phyloP scores from a whole-genome alignment of 2,329 filamentous ascomycete genomes.

The Exophiala xenobiotica region DNA sequence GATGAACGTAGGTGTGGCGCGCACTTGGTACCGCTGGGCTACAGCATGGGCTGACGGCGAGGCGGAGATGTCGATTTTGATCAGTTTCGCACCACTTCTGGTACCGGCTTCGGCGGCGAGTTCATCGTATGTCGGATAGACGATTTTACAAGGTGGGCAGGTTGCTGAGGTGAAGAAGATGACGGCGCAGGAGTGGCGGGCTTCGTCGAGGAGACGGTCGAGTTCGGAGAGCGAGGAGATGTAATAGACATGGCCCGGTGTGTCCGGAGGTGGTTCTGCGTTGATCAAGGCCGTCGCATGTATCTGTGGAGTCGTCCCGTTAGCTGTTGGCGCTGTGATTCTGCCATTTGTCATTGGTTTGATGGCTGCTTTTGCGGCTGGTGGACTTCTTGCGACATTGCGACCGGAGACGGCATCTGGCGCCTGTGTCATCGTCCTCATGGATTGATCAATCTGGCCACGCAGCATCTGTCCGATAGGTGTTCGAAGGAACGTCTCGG shows the following conservation, averaged over 20 bases:
- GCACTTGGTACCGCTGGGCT: constrained; percentile 64
- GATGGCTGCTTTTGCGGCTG: constrained; percentile 10
- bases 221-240: constrained; percentile 61
- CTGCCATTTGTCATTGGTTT: constrained; percentile 11
- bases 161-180: constrained; percentile 92
- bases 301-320: constrained; percentile 10
- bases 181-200: constrained; percentile 68
- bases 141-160: constrained; percentile 77
- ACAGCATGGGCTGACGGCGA: constrained; percentile 59
- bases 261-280: constrained; percentile 7
- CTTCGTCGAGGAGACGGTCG: constrained; percentile 58
- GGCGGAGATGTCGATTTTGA: constrained; percentile 75
- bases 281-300: constrained; percentile 21
- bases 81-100: constrained; percentile 55
- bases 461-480: constrained; percentile 86
- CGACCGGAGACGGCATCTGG: constrained; percentile 39
- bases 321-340: constrained; percentile 1
- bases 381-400: constrained; percentile 17
- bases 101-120: constrained; percentile 69
- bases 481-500: constrained; percentile 78
- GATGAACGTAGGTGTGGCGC: constrained; percentile 83
- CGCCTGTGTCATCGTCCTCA: constrained; percentile 63
- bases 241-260: constrained; percentile 56
- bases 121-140: constrained; percentile 79
- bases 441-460: constrained; percentile 68